Conservation (phyloP, 2,329 filamentous ascomycete species). For the Drechmeria coniospora region DNA sequence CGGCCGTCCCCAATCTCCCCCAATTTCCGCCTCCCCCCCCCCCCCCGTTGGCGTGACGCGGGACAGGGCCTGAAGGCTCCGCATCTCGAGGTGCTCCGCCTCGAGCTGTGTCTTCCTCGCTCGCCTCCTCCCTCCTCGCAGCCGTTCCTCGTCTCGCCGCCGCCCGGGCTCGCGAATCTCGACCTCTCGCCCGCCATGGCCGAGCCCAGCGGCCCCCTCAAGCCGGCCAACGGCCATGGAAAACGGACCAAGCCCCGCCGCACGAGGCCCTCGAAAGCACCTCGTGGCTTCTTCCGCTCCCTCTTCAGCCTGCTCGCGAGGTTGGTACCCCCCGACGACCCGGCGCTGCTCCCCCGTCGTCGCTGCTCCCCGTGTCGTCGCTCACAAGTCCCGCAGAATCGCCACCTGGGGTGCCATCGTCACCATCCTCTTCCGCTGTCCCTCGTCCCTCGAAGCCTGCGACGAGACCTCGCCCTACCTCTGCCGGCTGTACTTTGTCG, state of each 20-base stretch:
- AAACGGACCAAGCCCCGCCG: slow-evolving; percentile 13
- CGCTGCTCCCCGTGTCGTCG: background rate
- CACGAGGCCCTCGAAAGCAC: no score
- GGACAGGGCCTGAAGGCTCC: no score
- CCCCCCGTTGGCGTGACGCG: no score
- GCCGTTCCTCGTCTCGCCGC: slow-evolving; percentile 3
- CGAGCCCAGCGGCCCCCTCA: slow-evolving; percentile 15
- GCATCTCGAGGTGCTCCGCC: no score
- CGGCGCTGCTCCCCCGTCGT: background rate
- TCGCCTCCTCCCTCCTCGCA: no score
- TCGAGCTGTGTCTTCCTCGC: no score
- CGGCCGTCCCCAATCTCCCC: no score
- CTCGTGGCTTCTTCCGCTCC: slow-evolving; percentile 18
- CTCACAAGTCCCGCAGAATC: slow-evolving; percentile 34
- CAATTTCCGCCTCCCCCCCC: no score
- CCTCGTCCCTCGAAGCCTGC: slow-evolving; percentile 50
- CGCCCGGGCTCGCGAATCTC: slow-evolving; percentile 3
- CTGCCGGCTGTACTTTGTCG: slow-evolving; percentile 68
- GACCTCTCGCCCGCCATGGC: slow-evolving; percentile 17
- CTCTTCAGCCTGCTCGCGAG: slow-evolving; percentile 36
- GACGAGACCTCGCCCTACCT: slow-evolving; percentile 56
- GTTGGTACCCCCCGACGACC: slow-evolving; percentile 19
- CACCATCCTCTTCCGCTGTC: slow-evolving; percentile 71
- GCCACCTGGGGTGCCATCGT: slow-evolving; percentile 75
- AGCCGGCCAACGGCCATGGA: slow-evolving; percentile 24